Conservation (phyloP, 202 grass and related monocot genomes). For the Panicum hallii region DNA sequence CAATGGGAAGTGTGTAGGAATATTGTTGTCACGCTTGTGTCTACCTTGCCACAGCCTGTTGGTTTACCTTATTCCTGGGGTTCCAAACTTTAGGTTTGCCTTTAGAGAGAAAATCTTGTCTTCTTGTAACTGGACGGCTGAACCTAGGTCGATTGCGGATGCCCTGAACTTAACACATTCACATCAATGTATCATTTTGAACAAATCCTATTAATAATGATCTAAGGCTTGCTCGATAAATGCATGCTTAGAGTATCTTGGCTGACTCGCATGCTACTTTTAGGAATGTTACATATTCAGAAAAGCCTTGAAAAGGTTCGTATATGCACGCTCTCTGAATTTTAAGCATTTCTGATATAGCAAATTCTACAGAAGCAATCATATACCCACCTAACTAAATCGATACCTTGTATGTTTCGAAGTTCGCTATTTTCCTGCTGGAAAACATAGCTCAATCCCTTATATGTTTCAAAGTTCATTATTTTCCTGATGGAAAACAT, state of each 20-base stretch:
- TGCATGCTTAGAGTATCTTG: constrained; percentile 17
- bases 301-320: not conserved
- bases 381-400: not conserved
- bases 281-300: not conserved
- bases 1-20: not conserved
- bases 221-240: constrained; percentile 17
- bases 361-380: constrained; percentile 35
- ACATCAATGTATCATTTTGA: not conserved
- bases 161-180: constrained; percentile 12
- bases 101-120: constrained; percentile 2
- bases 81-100: constrained; percentile 19
- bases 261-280: constrained; percentile 17
- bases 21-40: not conserved
- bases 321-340: not conserved
- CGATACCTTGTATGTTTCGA: not conserved
- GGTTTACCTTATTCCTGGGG: not conserved
- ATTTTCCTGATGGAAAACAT: constrained; percentile 1
- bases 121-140: constrained; percentile 8
- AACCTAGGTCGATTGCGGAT: constrained; percentile 7
- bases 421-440: constrained; percentile 3
- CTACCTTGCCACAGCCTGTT: not conserved
- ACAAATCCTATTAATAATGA: constrained; percentile 14
- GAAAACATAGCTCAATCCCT: constrained; percentile 10
- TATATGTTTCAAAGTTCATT: not conserved
- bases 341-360: not conserved